Percentiles rank a stretch among this genome's conserved stretches.
Conservation (phyloP, 1,284 basidiomycete species). For the Anthracocystis setariae region DNA sequence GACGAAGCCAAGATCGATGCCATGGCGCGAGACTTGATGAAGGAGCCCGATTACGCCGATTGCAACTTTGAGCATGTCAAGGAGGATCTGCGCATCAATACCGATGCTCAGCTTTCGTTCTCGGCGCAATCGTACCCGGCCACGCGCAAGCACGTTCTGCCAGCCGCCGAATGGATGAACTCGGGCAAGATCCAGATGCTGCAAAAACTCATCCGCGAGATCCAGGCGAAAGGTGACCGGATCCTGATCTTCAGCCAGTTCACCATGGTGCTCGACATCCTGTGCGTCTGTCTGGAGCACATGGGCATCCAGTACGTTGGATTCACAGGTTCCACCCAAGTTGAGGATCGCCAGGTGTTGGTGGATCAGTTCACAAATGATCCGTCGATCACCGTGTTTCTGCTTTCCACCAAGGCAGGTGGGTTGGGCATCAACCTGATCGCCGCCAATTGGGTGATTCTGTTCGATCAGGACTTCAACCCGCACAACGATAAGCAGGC, state of each 20-base stretch:
- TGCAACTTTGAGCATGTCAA: conserved; percentile 60
- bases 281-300: conserved; percentile 84
- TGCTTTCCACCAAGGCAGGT: conserved; percentile 93
- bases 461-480: conserved; percentile 86
- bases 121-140: conserved; percentile 40
- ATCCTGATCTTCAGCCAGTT: conserved; percentile 90
- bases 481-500: conserved; percentile 87
- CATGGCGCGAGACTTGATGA: conserved; percentile 84
- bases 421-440: conserved; percentile 71
- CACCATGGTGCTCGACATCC: conserved; percentile 72
- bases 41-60: conserved; percentile 78
- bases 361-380: conserved; percentile 98
- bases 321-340: conserved; percentile 93
- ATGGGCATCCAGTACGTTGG: conserved; percentile 82
- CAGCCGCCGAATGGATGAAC: conserved; percentile 81
- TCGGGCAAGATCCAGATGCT: conserved; percentile 88
- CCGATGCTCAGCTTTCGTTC: conserved; percentile 63
- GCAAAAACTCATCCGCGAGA: conserved; percentile 77
- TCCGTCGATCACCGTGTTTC: conserved; percentile 86
- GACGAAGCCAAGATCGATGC: conserved; percentile 79
- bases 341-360: conserved; percentile 89
- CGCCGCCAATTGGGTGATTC: conserved; percentile 75
- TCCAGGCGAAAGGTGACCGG: conserved; percentile 79
- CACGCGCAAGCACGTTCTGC: conserved; percentile 77
- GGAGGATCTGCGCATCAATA: conserved; percentile 67